Evolutionary conservation across 148 eudicot genomes (phyloP), one percentile per base, ranked within the genome.

Genomic region (Arbutus unedo): DNA sequence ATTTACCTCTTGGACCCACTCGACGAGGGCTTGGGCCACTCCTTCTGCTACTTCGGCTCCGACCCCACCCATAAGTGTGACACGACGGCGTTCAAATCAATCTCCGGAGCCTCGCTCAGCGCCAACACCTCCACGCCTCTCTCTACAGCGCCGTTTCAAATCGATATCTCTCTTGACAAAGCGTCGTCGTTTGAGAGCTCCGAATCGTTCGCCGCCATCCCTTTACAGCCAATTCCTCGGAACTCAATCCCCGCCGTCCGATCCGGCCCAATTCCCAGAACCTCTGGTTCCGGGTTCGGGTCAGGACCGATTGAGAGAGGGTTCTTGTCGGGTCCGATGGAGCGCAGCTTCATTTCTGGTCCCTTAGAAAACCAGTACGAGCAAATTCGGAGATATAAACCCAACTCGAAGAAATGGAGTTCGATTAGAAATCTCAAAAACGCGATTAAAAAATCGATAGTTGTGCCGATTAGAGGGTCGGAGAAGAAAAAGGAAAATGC

Each of bases 91-190:
- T 87, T 91, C 71, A 85, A 85, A 3, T 84, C 92, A 0, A 92
- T 92, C 78, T 92, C 95, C 82, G 95, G 95, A 68, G 95, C 93
- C 19, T 91, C 95, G 21, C 81, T 92, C 66, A 84, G 88, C 45
- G 95, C 95, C 79, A 92, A 92, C 87, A 83, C 90, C 47, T 87
- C 90, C 10, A 92, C 95, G 0, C 88, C 92, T 3, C 89, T 89
- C 53, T 89, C 95, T 49, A 87, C 93, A 11, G 76, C 88, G 3
- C 79, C 82, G 4, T 48, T 85, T 51, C 83, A 83, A 51, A 55
- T 84, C 13, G 53, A 53, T 21, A 23, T 77, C 3, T 67, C 82
- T 0, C 31, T 90, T 25, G 88, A 87, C 64, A 85, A 85, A 43
- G 88, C 93, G 57, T 85, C 95, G 13, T 85, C 93, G 56, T 90